A percentile compares a stretch with the other conserved stretches of the same genome.
phyloP scores from a whole-genome alignment of 768 basidiomycete species.

The Amylocystis lapponica region DNA sequence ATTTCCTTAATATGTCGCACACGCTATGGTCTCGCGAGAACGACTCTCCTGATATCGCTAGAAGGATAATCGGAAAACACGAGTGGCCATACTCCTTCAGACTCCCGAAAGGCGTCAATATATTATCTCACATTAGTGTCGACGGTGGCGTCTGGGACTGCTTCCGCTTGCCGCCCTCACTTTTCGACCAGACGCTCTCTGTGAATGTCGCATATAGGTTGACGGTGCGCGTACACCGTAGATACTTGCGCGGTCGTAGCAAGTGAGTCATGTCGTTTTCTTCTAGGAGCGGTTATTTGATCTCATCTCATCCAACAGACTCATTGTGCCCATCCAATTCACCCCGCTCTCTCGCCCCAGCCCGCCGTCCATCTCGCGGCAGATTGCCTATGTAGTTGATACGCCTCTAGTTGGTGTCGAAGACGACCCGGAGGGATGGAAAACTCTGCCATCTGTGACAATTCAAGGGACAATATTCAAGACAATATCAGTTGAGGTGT shows the following conservation, averaged over 20 bases:
- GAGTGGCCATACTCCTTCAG: constrained; percentile 15
- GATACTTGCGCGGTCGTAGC: constrained; percentile 10
- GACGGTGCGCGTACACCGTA: constrained; percentile 10
- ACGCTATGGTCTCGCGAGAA: constrained; percentile 8
- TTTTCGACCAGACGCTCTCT: constrained; percentile 4
- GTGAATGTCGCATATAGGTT: constrained; percentile 15
- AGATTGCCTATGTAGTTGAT: constrained; percentile 17
- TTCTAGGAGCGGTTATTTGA: not conserved
- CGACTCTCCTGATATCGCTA: not conserved
- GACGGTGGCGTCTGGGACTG: constrained; percentile 3
- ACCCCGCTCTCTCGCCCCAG: constrained; percentile 14
- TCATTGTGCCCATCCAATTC: constrained; percentile 13
- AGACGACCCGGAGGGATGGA: constrained; percentile 22
- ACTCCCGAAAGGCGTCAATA: constrained; percentile 15
- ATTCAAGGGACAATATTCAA: constrained; percentile 17
- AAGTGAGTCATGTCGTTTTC: constrained; percentile 6
- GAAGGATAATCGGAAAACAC: constrained; percentile 10
- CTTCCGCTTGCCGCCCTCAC: constrained; percentile 17
- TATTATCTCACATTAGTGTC: constrained; percentile 1
- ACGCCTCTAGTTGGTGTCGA: constrained; percentile 16
- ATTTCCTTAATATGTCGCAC: constrained; percentile 9
- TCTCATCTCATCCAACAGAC: constrained; percentile 1
- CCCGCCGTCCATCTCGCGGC: constrained; percentile 16
- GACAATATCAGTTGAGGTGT: constrained; percentile 6
- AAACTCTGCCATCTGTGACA: constrained; percentile 6